Evolutionary conservation across 352 stramenopile genomes (phyloP), one percentile per base, ranked within the genome.

Genomic region (Globisporangium recalcitrans): DNA sequence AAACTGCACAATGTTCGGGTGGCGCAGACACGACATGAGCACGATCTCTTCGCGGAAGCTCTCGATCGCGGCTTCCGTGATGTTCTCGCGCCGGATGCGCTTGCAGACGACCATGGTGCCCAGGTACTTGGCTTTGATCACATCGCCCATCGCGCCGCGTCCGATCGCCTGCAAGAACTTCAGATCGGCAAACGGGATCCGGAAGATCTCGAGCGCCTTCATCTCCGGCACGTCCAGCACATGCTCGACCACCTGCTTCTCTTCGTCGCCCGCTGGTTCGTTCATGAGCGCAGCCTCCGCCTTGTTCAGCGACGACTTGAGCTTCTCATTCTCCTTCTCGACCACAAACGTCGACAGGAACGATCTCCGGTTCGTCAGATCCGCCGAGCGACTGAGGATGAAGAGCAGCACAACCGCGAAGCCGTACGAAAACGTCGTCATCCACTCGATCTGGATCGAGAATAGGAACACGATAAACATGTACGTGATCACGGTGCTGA

Each of bases 1-100:
- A 48, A 96, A 93, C 64, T 96, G 87, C 13, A 96, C 87, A 58
- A 96, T 91, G 57, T 96, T 96, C 34, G 87, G 87, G 60, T 96
- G 87, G 5, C 87, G 75, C 49, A 96, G 68, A 55, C 80, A 88
- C 26, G 85, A 86, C 85, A 96, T 93, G 32, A 96, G 75, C 61
- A 89, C 80, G 52, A 96, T 90, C 52, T 96, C 87, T 61, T 93
- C 85, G 9, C 87, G 83, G 57, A 96, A 96, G 58, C 73, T 87
- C 47, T 77, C 74, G 51, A 96, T 77, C 19, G 85, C 72, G 19
- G 72, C 65, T 52, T 85, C 73, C 1, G 85, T 83, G 65, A 96
- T 93, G 53, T 87, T 71, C 67, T 96, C 87, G 27, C 87, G 87
- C 36, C 87, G 85, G 71, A 96, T 91, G 36, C 87, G 83, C 60